These are phyloP conservation scores for Ogataea polymorpha DNA, from an alignment of 805 yeast genomes.

Conservation along the genomic window DNA sequence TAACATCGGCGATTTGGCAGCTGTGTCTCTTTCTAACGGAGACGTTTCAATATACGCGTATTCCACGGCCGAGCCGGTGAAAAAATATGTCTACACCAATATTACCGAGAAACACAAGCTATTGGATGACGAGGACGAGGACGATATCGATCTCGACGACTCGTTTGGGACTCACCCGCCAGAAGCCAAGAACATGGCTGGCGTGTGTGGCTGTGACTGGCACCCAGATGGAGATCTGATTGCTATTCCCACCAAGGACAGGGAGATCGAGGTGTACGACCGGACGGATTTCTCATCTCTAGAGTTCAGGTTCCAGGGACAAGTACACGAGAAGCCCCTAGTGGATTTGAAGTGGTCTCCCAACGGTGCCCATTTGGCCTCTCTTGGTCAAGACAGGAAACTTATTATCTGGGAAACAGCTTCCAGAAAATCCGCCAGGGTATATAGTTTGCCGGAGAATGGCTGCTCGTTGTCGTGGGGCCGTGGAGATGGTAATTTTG, in stretches of 20 bases:
- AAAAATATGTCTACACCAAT: slow-evolving; percentile 42
- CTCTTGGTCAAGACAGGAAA: slow-evolving; percentile 48
- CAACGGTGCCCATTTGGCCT: slow-evolving; percentile 57
- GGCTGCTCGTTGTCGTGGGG: slow-evolving; percentile 35
- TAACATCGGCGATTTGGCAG: slow-evolving; percentile 50
- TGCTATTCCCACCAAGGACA: slow-evolving; percentile 58
- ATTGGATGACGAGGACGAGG: slow-evolving; percentile 39
- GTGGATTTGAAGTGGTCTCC: slow-evolving; percentile 61
- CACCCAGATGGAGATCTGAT: slow-evolving; percentile 64
- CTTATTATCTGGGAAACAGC: slow-evolving; percentile 56
- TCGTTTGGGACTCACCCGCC: slow-evolving; percentile 22
- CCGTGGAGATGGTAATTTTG: slow-evolving; percentile 14
- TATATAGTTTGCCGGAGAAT: slow-evolving; percentile 22
- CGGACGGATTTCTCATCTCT: slow-evolving; percentile 33
- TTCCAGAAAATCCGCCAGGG: slow-evolving; percentile 34
- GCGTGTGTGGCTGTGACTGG: slow-evolving; percentile 46
- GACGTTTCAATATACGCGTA: slow-evolving; percentile 52
- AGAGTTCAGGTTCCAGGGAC: slow-evolving; percentile 22
- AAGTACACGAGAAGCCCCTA: slow-evolving; percentile 32
- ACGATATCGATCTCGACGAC: slow-evolving; percentile 25
- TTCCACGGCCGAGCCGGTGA: slow-evolving; percentile 52
- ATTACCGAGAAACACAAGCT: slow-evolving; percentile 37
- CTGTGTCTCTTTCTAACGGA: slow-evolving; percentile 61
- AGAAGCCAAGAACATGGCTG: slow-evolving; percentile 1
- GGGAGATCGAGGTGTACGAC: slow-evolving; percentile 44